Evolutionary conservation across 169 alveolate species (phyloP).

Genomic region (Plasmodium adleri): DNA sequence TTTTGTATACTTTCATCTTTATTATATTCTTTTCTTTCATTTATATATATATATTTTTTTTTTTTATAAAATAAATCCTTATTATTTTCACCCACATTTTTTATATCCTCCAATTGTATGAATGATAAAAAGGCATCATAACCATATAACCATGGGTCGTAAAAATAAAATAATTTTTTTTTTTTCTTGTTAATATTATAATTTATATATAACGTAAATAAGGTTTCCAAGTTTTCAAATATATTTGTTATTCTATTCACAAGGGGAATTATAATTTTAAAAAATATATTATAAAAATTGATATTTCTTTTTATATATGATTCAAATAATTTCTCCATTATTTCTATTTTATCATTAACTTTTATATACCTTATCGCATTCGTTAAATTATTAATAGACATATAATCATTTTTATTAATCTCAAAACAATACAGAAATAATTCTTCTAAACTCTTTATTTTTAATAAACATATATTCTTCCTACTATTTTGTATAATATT

Average conservation of each 20-base stretch:
- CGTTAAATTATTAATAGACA: slow-evolving; percentile 1
- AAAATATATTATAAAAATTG: slow-evolving; percentile 29
- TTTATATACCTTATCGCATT: slow-evolving; percentile 17
- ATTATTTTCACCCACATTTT: background rate
- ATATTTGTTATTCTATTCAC: slow-evolving; percentile 27
- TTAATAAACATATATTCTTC: slow-evolving; percentile 27
- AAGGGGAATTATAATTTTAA: slow-evolving; percentile 22
- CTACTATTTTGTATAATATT: slow-evolving; percentile 8
- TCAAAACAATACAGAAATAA: slow-evolving; percentile 21
- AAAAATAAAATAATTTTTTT: slow-evolving; percentile 37
- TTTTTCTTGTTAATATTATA: slow-evolving; percentile 32
- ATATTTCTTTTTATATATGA: slow-evolving; percentile 29
- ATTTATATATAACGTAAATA: slow-evolving; percentile 45
- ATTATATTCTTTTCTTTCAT: background rate
- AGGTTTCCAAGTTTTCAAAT: slow-evolving; percentile 32
- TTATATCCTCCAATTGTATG: slow-evolving; percentile 2
- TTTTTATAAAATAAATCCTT: background rate
- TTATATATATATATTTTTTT: background rate
- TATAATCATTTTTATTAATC: background rate
- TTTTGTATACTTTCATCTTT: background rate
- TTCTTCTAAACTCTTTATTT: slow-evolving; percentile 24
- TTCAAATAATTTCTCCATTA: slow-evolving; percentile 17
- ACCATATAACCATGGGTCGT: slow-evolving; percentile 52
- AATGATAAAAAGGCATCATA: slow-evolving; percentile 49
- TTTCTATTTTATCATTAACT: slow-evolving; percentile 17